phyloP scores from a whole-genome alignment of 345 rosid species.

The Lenwebbia sp. region DNA sequence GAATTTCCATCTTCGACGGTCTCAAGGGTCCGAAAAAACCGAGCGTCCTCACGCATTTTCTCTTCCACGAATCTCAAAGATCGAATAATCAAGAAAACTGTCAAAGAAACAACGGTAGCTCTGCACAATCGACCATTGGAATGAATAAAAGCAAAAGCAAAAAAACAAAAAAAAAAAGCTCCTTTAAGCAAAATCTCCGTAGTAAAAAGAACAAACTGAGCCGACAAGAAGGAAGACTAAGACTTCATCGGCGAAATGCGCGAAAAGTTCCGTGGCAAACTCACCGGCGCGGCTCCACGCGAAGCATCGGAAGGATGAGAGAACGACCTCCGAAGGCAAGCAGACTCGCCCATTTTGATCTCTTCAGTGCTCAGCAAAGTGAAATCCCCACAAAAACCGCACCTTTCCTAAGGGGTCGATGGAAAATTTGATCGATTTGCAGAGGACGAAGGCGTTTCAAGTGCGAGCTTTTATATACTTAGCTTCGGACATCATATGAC shows the following conservation, averaged over 20 bases:
- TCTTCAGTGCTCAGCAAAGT: background rate
- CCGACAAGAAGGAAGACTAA: background rate
- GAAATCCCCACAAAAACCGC: background rate
- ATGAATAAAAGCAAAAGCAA: background rate
- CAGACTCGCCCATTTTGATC: conserved; percentile 44
- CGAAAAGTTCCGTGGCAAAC: background rate
- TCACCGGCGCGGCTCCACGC: conserved; percentile 45
- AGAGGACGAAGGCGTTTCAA: background rate
- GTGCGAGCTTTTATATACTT: background rate
- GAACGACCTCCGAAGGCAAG: conserved; percentile 64
- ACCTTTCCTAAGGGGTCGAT: too few species aligned
- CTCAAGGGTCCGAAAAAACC: background rate
- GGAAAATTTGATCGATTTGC: background rate
- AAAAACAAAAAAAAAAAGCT: background rate
- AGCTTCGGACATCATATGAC: background rate
- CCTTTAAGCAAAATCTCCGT: background rate
- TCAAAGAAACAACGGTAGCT: background rate
- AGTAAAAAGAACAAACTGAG: background rate
- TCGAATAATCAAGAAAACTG: background rate
- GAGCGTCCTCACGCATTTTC: background rate
- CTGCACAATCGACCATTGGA: background rate
- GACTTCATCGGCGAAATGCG: background rate
- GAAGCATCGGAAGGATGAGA: conserved; percentile 70
- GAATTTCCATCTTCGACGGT: background rate
- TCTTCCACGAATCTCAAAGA: background rate